A percentile compares a stretch with the other conserved stretches of the same genome.
Evolutionary conservation across 495 filamentous ascomycete species (phyloP).

Genomic region (Penicillium flavigenum): DNA sequence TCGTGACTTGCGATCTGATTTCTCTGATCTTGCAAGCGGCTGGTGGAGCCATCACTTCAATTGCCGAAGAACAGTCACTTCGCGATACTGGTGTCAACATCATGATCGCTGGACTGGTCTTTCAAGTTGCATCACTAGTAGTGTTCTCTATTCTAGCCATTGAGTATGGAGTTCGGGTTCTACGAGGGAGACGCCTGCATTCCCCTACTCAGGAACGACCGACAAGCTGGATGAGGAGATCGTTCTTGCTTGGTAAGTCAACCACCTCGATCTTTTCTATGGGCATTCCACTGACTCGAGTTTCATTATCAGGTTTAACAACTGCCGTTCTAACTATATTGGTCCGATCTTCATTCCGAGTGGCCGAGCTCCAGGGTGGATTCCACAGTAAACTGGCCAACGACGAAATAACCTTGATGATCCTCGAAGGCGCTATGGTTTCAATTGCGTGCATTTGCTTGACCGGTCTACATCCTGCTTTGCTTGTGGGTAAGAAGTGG

Average conservation of each 20-base stretch:
- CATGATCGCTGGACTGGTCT: slow-evolving; percentile 56
- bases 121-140: slow-evolving; percentile 53
- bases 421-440: slow-evolving; percentile 73
- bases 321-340: slow-evolving; percentile 59
- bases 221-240: slow-evolving; percentile 16
- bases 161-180: slow-evolving; percentile 34
- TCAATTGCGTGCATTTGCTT: slow-evolving; percentile 54
- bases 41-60: slow-evolving; percentile 54
- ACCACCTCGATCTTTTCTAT: not conserved
- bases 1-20: slow-evolving; percentile 54
- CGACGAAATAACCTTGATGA: slow-evolving; percentile 62
- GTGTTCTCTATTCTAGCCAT: slow-evolving; percentile 52
- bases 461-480: slow-evolving; percentile 35
- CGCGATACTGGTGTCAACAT: slow-evolving; percentile 45
- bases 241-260: slow-evolving; percentile 18
- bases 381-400: slow-evolving; percentile 57
- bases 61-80: slow-evolving; percentile 26
- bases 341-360: slow-evolving; percentile 61
- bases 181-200: slow-evolving; percentile 12
- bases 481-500: slow-evolving; percentile 7
- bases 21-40: slow-evolving; percentile 54
- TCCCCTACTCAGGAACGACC: slow-evolving; percentile 5
- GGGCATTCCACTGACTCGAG: slow-evolving; percentile 1
- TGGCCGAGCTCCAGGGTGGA: slow-evolving; percentile 64
- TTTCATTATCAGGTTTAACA: slow-evolving; percentile 33